phyloP scores from a whole-genome alignment of 345 rosid species.

The Draba incana region DNA sequence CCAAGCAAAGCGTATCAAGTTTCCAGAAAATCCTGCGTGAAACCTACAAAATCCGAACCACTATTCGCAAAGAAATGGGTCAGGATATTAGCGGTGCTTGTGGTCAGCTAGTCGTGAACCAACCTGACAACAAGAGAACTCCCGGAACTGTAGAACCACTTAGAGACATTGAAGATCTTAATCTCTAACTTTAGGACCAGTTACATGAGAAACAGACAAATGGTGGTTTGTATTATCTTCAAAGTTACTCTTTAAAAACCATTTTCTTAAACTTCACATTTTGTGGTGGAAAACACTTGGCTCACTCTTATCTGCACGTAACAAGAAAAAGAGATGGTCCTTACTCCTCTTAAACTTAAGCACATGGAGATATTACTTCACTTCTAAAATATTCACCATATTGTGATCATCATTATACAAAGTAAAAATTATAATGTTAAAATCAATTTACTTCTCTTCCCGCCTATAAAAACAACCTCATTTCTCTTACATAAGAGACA shows the following conservation, averaged over 20 bases:
- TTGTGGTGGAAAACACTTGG: slow-evolving; percentile 39
- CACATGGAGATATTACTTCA: slow-evolving; percentile 23
- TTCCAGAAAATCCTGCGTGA: slow-evolving; percentile 89
- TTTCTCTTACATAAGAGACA: slow-evolving; percentile 18
- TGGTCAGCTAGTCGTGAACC: slow-evolving; percentile 85
- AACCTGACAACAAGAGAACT: slow-evolving; percentile 51
- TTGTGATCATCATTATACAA: slow-evolving; percentile 3
- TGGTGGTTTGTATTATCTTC: slow-evolving; percentile 37
- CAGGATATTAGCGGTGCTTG: slow-evolving; percentile 96
- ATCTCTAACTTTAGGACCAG: slow-evolving; percentile 42
- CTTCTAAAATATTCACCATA: slow-evolving; percentile 18
- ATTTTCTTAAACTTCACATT: slow-evolving; percentile 38
- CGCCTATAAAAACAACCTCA: slow-evolving; percentile 34
- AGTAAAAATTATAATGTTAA: slow-evolving; percentile 3
- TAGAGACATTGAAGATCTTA: slow-evolving; percentile 92
- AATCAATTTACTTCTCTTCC: slow-evolving; percentile 9
- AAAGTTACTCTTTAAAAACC: slow-evolving; percentile 29
- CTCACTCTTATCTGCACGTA: slow-evolving; percentile 26
- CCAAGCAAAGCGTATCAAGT: slow-evolving; percentile 55
- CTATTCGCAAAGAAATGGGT: slow-evolving; percentile 87
- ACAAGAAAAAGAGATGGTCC: slow-evolving; percentile 34
- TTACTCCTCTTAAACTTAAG: slow-evolving; percentile 10
- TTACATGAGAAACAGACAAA: slow-evolving; percentile 27
- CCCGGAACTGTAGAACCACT: slow-evolving; percentile 38
- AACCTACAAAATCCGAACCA: slow-evolving; percentile 73